Percentiles rank a stretch among this genome's conserved stretches.
phyloP scores from a whole-genome alignment of 345 rosid genomes.

The Aquilaria yunnanensis region DNA sequence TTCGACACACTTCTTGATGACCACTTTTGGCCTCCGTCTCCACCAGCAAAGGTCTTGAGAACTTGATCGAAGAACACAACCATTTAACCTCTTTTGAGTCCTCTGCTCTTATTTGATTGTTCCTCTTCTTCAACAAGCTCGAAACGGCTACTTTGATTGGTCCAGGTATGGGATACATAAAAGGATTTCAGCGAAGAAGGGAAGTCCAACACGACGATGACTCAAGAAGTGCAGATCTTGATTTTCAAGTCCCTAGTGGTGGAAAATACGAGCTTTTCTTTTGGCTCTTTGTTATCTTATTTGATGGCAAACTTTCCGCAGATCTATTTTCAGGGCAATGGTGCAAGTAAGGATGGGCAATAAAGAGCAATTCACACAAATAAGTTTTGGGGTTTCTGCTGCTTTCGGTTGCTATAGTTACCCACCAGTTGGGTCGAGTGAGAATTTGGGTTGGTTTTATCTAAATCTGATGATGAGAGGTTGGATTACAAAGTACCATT shows the following conservation, averaged over 20 bases:
- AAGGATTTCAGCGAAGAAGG: constrained; percentile 26
- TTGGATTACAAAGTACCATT: constrained; percentile 28
- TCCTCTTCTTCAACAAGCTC: constrained; percentile 59
- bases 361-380: constrained; percentile 59
- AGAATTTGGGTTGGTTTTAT: constrained; percentile 20
- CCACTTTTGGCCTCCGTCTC: constrained; percentile 56
- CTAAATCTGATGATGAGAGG: constrained; percentile 50
- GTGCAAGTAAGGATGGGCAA: constrained; percentile 19
- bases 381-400: constrained; percentile 13
- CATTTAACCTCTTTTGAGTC: constrained; percentile 26
- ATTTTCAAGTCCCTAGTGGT: constrained; percentile 54
- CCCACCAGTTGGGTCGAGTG: constrained; percentile 23
- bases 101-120: constrained; percentile 53
- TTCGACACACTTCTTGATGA: constrained; percentile 57
- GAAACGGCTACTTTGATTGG: constrained; percentile 78
- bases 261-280: constrained; percentile 40
- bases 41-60: constrained; percentile 85
- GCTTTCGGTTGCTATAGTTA: not conserved
- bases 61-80: constrained; percentile 77
- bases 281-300: constrained; percentile 62
- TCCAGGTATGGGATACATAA: constrained; percentile 12
- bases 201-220: constrained; percentile 12
- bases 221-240: constrained; percentile 40
- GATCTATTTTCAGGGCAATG: constrained; percentile 39
- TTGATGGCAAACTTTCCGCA: constrained; percentile 63